phyloP scores from a whole-genome alignment of 2,329 filamentous ascomycete species.

The Colletotrichum sp. region DNA sequence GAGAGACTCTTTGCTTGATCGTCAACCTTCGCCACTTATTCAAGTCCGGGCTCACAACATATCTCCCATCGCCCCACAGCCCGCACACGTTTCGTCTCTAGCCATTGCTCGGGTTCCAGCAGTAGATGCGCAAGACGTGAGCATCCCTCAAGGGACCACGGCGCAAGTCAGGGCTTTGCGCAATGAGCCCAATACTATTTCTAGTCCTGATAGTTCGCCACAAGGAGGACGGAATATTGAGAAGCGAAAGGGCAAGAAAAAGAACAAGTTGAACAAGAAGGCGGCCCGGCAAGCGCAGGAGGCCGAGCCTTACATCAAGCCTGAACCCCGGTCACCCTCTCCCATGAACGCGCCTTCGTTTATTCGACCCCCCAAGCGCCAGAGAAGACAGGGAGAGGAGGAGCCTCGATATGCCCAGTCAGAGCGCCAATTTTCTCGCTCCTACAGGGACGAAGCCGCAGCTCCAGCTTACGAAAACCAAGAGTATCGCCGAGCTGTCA shows the following conservation, averaged over 20 bases:
- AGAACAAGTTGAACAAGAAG: constrained; percentile 54
- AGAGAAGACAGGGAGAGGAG: constrained; percentile 45
- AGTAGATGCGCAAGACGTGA: constrained; percentile 32
- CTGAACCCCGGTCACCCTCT: constrained; percentile 68
- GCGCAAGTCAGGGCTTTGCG: constrained; percentile 65
- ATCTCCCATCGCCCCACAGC: constrained; percentile 76
- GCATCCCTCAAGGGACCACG: constrained; percentile 43
- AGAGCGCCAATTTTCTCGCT: constrained; percentile 30
- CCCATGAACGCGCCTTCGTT: constrained; percentile 59
- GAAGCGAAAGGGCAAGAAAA: constrained; percentile 57
- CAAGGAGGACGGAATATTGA: constrained; percentile 52
- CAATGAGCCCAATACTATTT: constrained; percentile 50
- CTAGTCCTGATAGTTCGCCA: constrained; percentile 66
- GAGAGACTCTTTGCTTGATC: constrained; percentile 20
- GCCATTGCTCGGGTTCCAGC: constrained; percentile 45
- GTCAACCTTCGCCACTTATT: constrained; percentile 66
- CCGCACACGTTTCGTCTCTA: constrained; percentile 70
- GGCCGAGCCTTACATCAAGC: constrained; percentile 60
- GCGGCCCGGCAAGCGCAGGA: constrained; percentile 54
- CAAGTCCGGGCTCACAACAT: constrained; percentile 69
- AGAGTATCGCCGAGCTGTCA: constrained; percentile 27
- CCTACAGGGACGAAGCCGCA: constrained; percentile 33
- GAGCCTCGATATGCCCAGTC: constrained; percentile 50
- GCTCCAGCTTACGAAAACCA: constrained; percentile 31
- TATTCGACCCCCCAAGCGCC: constrained; percentile 61